Evolutionary conservation across 768 basidiomycete species (phyloP), one percentile per base, ranked within the genome.

Genomic region (Hemileccinum rubropunctum): DNA sequence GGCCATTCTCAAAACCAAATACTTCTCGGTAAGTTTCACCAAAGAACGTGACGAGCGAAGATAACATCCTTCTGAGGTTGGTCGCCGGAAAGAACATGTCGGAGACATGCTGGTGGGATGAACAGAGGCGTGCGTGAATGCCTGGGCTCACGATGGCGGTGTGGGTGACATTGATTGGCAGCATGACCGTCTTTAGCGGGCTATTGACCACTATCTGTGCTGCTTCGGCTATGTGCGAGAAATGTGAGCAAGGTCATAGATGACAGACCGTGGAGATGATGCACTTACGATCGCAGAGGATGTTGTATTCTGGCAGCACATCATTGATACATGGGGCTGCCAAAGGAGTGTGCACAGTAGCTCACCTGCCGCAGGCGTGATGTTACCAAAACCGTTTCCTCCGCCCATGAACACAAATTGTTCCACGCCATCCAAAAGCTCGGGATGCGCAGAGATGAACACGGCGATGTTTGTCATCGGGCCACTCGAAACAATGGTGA

Each of bases 141-240:
- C 66, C 59, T 18, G 69, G 62, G 3, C 81, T 86, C 38, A 89
- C 84, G 53, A 95, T 87, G 3, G 88, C 89, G 1, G 81, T 86
- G 64, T 95, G 93, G 3, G 92, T 90, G 15, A 93, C 86, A 60
- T 95, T 94, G 57, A 95, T 78, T 0, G 90, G 89, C 23, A 92
- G 80, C 91, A 91, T 91, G 14, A 73, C 69, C 26, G 72, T 80
- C 71, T 80, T 84, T 7, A 89, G 73, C 3, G 87, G 83, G 6
- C 75, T 76, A 59, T 91, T 75, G 38, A 92, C 66, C 11, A 94
- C 87, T 45, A 94, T 91, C 58, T 90, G 85, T 2, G 86, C 78
- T 3, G 92, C 88, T 63, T 93, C 88, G 8, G 89, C 87, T 90
- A 55, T 21, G 23, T 21, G 28, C 20, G 20, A 17, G 18, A n/a